Percentiles rank a stretch among this genome's conserved stretches.
Evolutionary conservation across 1,139 yeast species (phyloP).

Genomic region (Pneumocystis sp.): DNA sequence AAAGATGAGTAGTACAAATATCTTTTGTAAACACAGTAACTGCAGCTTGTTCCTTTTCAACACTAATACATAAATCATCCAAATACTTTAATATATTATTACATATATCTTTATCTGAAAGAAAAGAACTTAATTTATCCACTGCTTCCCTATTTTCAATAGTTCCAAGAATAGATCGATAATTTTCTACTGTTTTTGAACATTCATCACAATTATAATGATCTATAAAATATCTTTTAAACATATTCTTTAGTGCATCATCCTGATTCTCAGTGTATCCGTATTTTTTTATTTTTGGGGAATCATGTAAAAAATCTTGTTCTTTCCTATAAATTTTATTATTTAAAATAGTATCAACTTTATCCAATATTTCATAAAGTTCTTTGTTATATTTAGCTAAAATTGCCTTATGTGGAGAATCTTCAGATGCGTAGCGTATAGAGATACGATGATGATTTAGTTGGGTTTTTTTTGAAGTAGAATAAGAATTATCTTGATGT

Average conservation of each 20-base stretch:
- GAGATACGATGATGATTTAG: background rate
- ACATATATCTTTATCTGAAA: background rate
- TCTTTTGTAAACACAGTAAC: no score
- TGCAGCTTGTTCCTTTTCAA: background rate
- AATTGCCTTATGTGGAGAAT: background rate
- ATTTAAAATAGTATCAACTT: background rate
- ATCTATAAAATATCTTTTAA: no score
- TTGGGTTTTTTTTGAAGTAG: background rate
- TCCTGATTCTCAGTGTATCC: background rate
- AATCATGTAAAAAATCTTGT: background rate
- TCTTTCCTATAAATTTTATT: background rate
- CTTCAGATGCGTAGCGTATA: background rate
- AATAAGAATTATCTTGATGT: background rate
- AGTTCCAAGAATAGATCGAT: background rate
- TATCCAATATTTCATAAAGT: background rate
- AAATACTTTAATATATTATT: no score
- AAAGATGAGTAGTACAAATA: background rate
- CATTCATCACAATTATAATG: background rate
- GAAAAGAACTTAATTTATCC: background rate
- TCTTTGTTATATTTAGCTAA: background rate
- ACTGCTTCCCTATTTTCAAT: background rate
- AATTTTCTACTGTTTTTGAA: no score
- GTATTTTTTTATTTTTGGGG: background rate
- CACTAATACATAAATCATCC: background rate
- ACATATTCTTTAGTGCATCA: background rate